A percentile compares a stretch with the other conserved stretches of the same genome.
Conservation (phyloP, 495 filamentous ascomycete genomes). For the Massariosphaeria phaeospora region DNA sequence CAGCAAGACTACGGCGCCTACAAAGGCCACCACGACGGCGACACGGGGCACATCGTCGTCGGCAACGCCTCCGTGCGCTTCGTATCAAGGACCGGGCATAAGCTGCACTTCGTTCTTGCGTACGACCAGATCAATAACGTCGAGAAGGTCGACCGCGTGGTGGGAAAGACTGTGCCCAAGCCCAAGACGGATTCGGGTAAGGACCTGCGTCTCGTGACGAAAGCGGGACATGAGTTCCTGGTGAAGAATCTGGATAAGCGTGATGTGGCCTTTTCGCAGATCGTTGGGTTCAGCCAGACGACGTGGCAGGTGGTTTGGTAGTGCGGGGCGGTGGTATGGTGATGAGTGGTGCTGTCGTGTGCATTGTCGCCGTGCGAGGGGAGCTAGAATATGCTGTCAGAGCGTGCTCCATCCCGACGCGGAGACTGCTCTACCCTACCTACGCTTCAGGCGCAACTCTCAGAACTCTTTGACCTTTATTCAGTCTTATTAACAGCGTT, state of each 20-base stretch:
- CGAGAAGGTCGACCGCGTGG: slow-evolving; percentile 12
- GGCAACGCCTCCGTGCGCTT: slow-evolving; percentile 1
- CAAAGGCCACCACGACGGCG: background rate
- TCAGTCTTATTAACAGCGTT: too few species aligned
- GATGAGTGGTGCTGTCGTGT: too few species aligned
- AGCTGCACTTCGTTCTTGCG: background rate
- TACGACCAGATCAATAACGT: slow-evolving; percentile 7
- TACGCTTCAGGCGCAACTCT: too few species aligned
- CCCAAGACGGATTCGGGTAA: slow-evolving; percentile 7
- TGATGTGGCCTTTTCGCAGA: slow-evolving; percentile 18
- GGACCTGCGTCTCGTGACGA: slow-evolving; percentile 9
- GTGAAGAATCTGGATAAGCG: slow-evolving; percentile 5
- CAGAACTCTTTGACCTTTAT: too few species aligned
- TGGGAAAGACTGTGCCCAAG: slow-evolving; percentile 10
- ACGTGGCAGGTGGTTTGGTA: slow-evolving; percentile 25
- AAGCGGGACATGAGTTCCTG: background rate
- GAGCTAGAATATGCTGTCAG: too few species aligned
- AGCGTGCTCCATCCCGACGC: too few species aligned
- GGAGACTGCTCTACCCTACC: too few species aligned
- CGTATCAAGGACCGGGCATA: background rate
- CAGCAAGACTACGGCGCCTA: slow-evolving; percentile 1
- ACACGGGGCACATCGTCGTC: slow-evolving; percentile 1
- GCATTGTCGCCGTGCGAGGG: too few species aligned
- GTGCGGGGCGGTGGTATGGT: too few species aligned
- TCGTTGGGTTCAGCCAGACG: slow-evolving; percentile 17